A percentile compares a stretch with the other conserved stretches of the same genome.
Conservation (phyloP, 2,329 filamentous ascomycete genomes). For the Nigrospora oryzae region DNA sequence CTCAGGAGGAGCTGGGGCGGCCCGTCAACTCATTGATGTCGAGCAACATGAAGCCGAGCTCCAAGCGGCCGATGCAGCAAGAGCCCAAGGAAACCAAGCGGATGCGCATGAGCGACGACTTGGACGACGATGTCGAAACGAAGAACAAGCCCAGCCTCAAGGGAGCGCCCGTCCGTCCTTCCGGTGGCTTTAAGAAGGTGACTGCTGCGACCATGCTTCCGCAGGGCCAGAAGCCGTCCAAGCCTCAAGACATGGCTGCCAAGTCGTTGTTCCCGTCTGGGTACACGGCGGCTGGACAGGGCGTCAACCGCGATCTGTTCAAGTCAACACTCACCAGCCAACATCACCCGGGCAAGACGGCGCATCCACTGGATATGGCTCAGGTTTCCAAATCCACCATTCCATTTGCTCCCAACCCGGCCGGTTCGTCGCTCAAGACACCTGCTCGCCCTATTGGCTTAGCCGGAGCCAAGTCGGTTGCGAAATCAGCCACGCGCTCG, state of each 20-base stretch:
- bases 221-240: slow-evolving; percentile 21
- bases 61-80: slow-evolving; percentile 66
- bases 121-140: slow-evolving; percentile 54
- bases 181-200: slow-evolving; percentile 62
- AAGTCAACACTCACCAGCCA: slow-evolving; percentile 59
- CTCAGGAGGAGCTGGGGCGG: slow-evolving; percentile 52
- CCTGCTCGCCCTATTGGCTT: slow-evolving; percentile 48
- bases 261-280: slow-evolving; percentile 55
- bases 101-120: slow-evolving; percentile 66
- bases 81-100: slow-evolving; percentile 69
- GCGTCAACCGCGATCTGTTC: slow-evolving; percentile 49
- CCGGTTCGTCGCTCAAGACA: slow-evolving; percentile 55
- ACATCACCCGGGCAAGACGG: slow-evolving; percentile 54
- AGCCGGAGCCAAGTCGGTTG: slow-evolving; percentile 42
- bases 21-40: slow-evolving; percentile 51
- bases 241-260: slow-evolving; percentile 44
- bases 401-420: slow-evolving; percentile 68
- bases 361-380: slow-evolving; percentile 73
- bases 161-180: slow-evolving; percentile 78
- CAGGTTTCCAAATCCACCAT: slow-evolving; percentile 84
- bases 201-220: slow-evolving; percentile 12
- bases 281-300: slow-evolving; percentile 50
- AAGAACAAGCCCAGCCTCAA: slow-evolving; percentile 60
- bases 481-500: slow-evolving; percentile 54
- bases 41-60: slow-evolving; percentile 59